Percentiles rank a stretch among this genome's conserved stretches.
Evolutionary conservation across 2,329 filamentous ascomycete species (phyloP).

Genomic region (Colletotrichum spinosum): DNA sequence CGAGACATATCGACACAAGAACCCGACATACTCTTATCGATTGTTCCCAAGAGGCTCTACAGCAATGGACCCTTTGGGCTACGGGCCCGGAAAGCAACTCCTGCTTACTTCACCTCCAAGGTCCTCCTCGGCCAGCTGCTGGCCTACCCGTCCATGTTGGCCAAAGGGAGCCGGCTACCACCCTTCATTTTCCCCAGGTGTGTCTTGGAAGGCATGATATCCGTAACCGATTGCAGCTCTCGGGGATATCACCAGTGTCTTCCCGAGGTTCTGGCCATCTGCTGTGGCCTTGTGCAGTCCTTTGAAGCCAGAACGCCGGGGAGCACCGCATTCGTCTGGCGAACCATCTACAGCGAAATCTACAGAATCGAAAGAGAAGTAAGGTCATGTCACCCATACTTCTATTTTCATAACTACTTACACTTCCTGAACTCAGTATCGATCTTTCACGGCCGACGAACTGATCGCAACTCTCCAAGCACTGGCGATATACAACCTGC

Average conservation of each 20-base stretch:
- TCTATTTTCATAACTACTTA: not conserved
- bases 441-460: constrained; percentile 4
- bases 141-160: constrained; percentile 41
- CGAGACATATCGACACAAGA: too few relatives aligned
- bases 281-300: constrained; percentile 41
- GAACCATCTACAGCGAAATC: constrained; percentile 41
- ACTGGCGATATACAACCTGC: constrained; percentile 15
- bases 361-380: constrained; percentile 16
- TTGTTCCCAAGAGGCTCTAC: not conserved
- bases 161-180: constrained; percentile 38
- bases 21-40: not conserved
- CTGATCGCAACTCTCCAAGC: constrained; percentile 20
- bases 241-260: constrained; percentile 43
- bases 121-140: constrained; percentile 41
- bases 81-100: constrained; percentile 8
- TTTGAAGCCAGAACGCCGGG: constrained; percentile 39
- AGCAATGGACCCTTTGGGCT: not conserved
- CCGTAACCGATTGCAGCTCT: constrained; percentile 26
- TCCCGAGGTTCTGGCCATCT: constrained; percentile 42
- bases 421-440: not conserved
- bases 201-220: constrained; percentile 31
- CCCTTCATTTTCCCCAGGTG: constrained; percentile 46
- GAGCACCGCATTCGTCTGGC: constrained; percentile 42
- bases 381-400: not conserved
- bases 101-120: constrained; percentile 38